These are phyloP conservation scores for Dothideomycetes sp. DNA, from an alignment of 2,329 filamentous ascomycete genomes.

Conservation along the genomic window DNA sequence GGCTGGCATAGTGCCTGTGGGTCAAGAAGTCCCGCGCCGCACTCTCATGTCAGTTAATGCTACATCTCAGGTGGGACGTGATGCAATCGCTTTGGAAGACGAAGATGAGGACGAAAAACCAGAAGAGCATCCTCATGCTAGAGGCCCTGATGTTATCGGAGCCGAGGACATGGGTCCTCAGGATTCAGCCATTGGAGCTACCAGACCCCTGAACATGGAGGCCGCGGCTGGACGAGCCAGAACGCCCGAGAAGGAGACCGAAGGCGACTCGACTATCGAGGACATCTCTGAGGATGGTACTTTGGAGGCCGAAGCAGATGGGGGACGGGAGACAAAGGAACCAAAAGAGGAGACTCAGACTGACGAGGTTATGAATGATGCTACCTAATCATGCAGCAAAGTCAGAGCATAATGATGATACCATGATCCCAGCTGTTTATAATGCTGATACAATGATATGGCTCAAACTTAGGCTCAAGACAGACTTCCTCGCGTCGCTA, in stretches of 20 bases:
- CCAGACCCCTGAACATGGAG: constrained; percentile 30
- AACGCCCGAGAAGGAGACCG: background rate
- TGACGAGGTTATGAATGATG: background rate
- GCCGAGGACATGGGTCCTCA: constrained; percentile 77
- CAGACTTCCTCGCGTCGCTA: background rate
- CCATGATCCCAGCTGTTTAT: too few species aligned
- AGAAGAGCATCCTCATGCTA: constrained; percentile 63
- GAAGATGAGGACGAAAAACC: constrained; percentile 31
- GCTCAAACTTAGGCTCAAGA: background rate
- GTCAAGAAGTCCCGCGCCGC: constrained; percentile 37
- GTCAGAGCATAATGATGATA: too few species aligned
- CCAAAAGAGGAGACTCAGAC: background rate
- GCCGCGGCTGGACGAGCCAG: constrained; percentile 28
- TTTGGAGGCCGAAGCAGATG: background rate
- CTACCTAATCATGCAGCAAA: too few species aligned
- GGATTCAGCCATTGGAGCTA: constrained; percentile 32
- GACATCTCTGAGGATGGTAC: background rate
- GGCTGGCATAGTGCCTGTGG: constrained; percentile 65
- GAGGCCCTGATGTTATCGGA: constrained; percentile 77
- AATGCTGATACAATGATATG: background rate
- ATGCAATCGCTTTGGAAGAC: constrained; percentile 24
- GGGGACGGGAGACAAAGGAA: background rate
- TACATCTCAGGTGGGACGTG: constrained; percentile 20
- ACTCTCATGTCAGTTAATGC: constrained; percentile 19
- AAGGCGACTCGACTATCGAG: constrained; percentile 3